Percentiles rank a stretch among this genome's conserved stretches.
Conservation (phyloP, 495 filamentous ascomycete genomes). For the Amphirosellinia nigrospora region DNA sequence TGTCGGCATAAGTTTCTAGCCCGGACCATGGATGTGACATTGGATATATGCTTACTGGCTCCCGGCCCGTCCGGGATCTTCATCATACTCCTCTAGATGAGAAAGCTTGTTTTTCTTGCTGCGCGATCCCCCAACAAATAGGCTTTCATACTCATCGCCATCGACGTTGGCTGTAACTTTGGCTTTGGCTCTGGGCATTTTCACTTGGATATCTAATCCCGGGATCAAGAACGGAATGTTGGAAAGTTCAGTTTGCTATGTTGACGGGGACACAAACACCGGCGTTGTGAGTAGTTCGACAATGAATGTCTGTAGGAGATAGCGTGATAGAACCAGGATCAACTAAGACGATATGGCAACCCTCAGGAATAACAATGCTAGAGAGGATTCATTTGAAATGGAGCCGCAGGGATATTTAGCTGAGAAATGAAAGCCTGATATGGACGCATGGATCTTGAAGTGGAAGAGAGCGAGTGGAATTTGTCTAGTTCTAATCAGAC, state of each 20-base stretch:
- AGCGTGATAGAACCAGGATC: not conserved
- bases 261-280: not conserved
- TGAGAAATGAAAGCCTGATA: not conserved
- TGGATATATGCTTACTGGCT: constrained; percentile 36
- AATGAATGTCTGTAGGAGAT: not conserved
- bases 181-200: constrained; percentile 1
- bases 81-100: constrained; percentile 44
- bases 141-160: constrained; percentile 20
- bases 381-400: not conserved
- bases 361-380: not conserved
- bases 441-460: not conserved
- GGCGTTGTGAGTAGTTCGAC: not conserved
- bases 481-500: too few relatives aligned
- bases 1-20: constrained; percentile 7
- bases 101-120: constrained; percentile 32
- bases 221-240: not conserved
- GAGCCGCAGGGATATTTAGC: not conserved
- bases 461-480: not conserved
- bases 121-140: constrained; percentile 16
- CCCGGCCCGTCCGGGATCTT: constrained; percentile 43
- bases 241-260: not conserved
- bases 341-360: too few relatives aligned
- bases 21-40: not conserved
- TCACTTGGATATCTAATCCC: not conserved
- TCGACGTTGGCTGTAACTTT: not conserved